phyloP scores from a whole-genome alignment of 2,329 filamentous ascomycete genomes.

The Davidsoniella virescens region DNA sequence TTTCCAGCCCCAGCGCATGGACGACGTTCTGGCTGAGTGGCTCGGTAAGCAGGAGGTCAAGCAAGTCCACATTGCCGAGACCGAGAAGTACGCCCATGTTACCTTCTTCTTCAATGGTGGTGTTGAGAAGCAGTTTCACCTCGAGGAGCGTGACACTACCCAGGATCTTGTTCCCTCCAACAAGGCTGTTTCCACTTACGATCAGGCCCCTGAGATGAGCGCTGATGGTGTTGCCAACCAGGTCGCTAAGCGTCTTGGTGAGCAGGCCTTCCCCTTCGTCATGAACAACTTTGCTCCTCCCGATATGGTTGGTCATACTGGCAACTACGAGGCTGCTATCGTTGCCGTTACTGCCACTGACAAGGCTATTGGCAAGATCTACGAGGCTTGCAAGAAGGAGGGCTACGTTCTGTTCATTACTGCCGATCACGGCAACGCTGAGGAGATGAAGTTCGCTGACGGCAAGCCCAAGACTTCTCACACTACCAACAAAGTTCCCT shows the following conservation, averaged over 20 bases:
- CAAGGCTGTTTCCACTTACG: conserved; percentile 81
- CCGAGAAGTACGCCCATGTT: conserved; percentile 98
- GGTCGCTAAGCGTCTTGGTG: conserved; percentile 69
- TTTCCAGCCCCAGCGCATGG: conserved; percentile 90
- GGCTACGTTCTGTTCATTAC: conserved; percentile 92
- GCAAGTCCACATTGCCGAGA: conserved; percentile 95
- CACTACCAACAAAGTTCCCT: conserved; percentile 94
- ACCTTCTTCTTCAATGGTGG: conserved; percentile 99
- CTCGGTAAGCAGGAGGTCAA: conserved; percentile 74
- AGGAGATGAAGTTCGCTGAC: conserved; percentile 96
- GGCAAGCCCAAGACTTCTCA: conserved; percentile 96
- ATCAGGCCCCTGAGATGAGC: conserved; percentile 90
- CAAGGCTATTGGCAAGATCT: conserved; percentile 82
- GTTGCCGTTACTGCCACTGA: conserved; percentile 75
- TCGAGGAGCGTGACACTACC: conserved; percentile 74
- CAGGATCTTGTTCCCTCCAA: conserved; percentile 73
- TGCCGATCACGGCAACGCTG: conserved; percentile 90
- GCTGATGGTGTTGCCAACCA: conserved; percentile 79
- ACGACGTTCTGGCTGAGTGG: conserved; percentile 96
- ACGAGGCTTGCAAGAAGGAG: conserved; percentile 84
- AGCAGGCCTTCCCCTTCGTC: conserved; percentile 82
- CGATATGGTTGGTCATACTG: conserved; percentile 98
- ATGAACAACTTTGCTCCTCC: conserved; percentile 99
- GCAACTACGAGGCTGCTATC: conserved; percentile 89
- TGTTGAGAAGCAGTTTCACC: conserved; percentile 87